Base-by-base conservation (phyloP, 768 basidiomycete species). In the Boletus edulis region DNA sequence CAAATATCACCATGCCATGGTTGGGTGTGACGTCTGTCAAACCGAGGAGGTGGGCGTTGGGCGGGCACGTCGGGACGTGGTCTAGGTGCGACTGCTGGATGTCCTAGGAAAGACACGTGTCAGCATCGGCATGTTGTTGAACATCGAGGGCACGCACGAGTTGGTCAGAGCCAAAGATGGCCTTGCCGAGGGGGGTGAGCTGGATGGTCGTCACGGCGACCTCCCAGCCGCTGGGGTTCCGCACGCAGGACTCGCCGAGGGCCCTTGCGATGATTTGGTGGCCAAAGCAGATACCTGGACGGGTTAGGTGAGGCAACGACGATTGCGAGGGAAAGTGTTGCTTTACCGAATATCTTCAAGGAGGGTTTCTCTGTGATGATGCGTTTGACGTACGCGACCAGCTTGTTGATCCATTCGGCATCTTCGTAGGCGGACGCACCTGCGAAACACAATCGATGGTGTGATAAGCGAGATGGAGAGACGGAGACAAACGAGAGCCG, bases 11-110 rank as follows among this genome's bases (percentile, higher is more conserved):
- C 78, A 92, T 85, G 53, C 89, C 93, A 54, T 96, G 94, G 56
- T 86, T 83, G 5, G 69, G 67, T 6, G 83, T 77, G 3, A 79
- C 41, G n/a, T 66, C 47, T 0, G 89, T 85, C 22, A 80, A 84
- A 2, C 82, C 89, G 41, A 97, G 81, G 11, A 88, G 75, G 42
- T 84, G 74, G 62, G 88, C 78, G 7, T 61, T 59, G 65, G 65
- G 72, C 0, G 88, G 82, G 5, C 79, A 63, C 0, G 66, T 55
- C 1, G 91, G 87, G 46, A 96, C 89, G 68, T 94, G 87, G 72
- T 97, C 95, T 40, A 84, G 79, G 72, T 97, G 95, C 88, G 93
- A 87, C 73, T 93, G 79, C 70, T 93, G 84, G 52, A 94, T 78
- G 48, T 80, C 82, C 90, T 92, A 68, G 20, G 45, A 27, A 4